These are phyloP conservation scores for Thozetella sp. DNA, from an alignment of 495 filamentous ascomycete species.

Conservation along the genomic window DNA sequence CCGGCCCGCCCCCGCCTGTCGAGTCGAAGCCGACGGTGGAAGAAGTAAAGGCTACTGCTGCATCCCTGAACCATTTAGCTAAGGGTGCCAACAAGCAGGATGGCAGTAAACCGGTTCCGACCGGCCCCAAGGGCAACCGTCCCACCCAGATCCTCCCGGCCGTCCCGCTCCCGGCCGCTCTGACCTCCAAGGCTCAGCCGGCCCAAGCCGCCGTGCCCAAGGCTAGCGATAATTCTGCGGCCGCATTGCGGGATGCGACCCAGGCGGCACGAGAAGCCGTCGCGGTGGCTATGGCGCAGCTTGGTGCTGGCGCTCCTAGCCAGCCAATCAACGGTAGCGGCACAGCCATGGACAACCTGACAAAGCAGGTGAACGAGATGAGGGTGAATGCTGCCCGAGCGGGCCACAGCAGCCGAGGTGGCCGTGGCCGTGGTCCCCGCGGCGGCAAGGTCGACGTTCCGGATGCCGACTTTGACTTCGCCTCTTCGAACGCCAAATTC, in stretches of 20 bases:
- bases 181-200: constrained; percentile 48
- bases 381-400: constrained; percentile 59
- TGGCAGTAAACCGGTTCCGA: constrained; percentile 49
- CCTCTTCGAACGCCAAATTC: constrained; percentile 91
- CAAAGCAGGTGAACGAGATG: constrained; percentile 87
- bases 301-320: constrained; percentile 54
- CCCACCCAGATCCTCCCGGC: constrained; percentile 45
- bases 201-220: constrained; percentile 29
- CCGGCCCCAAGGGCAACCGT: constrained; percentile 61
- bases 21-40: constrained; percentile 67
- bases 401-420: constrained; percentile 47
- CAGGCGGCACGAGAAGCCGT: constrained; percentile 84
- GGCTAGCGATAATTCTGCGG: constrained; percentile 29
- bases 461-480: constrained; percentile 89
- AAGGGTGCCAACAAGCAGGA: constrained; percentile 30
- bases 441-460: constrained; percentile 83
- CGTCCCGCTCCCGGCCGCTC: constrained; percentile 72
- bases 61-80: constrained; percentile 34
- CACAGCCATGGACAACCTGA: constrained; percentile 71
- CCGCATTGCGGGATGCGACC: constrained; percentile 67
- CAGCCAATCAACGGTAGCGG: constrained; percentile 44
- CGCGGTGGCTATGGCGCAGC: constrained; percentile 86
- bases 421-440: constrained; percentile 54
- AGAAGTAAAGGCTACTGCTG: constrained; percentile 53
- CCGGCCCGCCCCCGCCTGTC: constrained; percentile 61